phyloP scores from a whole-genome alignment of 2,329 filamentous ascomycete genomes.

The Ceratocystis cubensis region DNA sequence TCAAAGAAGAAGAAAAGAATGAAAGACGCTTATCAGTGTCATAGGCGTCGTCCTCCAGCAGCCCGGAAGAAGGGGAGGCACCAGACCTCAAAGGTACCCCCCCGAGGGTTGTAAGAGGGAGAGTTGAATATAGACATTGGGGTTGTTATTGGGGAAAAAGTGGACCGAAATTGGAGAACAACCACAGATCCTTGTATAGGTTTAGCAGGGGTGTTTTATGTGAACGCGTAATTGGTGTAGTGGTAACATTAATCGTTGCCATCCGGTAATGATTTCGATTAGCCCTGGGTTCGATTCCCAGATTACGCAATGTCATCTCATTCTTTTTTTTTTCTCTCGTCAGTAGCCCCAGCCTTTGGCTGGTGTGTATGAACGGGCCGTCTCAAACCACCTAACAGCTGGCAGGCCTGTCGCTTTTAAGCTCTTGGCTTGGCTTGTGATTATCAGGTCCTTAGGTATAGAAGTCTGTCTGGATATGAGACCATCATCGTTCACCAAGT shows the following conservation, averaged over 20 bases:
- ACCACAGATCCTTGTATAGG: not conserved
- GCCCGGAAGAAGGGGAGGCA: no score
- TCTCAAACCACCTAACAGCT: not conserved
- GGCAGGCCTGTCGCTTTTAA: not conserved
- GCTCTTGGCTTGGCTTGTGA: not conserved
- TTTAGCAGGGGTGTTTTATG: not conserved
- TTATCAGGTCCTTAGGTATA: not conserved
- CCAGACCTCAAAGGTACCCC: no score
- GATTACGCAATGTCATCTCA: not conserved
- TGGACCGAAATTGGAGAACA: not conserved
- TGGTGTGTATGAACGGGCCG: not conserved
- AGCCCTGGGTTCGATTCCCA: conserved; percentile 15
- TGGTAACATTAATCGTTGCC: conserved; percentile 16
- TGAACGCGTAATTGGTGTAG: conserved; percentile 10
- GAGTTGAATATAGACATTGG: no score
- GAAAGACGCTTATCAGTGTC: no score
- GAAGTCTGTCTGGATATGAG: no score
- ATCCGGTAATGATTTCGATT: conserved; percentile 13
- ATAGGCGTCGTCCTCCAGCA: no score
- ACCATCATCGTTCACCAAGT: no score
- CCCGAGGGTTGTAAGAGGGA: no score
- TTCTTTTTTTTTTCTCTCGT: not conserved
- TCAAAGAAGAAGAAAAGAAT: no score
- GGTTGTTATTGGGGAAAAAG: no score
- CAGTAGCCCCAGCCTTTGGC: not conserved